Conservation (phyloP, 2,329 filamentous ascomycete genomes). For the Alternaria gansuensis region DNA sequence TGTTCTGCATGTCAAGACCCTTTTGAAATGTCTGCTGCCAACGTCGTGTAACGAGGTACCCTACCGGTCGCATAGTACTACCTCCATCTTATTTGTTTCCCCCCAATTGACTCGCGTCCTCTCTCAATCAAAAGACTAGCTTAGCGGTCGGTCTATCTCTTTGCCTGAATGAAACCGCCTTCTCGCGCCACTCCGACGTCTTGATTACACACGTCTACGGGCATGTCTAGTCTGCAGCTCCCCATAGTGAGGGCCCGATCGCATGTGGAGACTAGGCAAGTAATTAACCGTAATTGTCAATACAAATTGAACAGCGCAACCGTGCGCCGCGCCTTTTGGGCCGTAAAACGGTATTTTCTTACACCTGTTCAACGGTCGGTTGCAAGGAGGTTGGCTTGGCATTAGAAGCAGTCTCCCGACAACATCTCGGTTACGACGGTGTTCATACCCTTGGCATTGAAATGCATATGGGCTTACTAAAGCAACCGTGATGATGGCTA, state of each 20-base stretch:
- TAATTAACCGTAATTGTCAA: conserved; percentile 23
- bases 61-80: conserved; percentile 28
- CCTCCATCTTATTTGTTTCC: conserved; percentile 17
- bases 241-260: background rate
- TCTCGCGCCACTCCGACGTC: conserved; percentile 18
- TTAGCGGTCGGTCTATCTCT: conserved; percentile 1
- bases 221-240: background rate
- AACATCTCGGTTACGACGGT: background rate
- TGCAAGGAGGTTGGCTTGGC: conserved; percentile 5
- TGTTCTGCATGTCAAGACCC: conserved; percentile 43
- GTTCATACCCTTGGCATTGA: background rate
- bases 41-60: conserved; percentile 40
- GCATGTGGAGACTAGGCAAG: conserved; percentile 8
- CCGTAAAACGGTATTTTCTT: conserved; percentile 8
- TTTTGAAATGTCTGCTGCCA: conserved; percentile 33
- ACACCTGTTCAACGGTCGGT: conserved; percentile 3
- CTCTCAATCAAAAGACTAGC: conserved; percentile 3
- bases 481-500: background rate
- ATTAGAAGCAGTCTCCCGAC: background rate
- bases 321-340: conserved; percentile 18
- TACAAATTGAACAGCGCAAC: conserved; percentile 16
- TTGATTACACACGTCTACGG: background rate
- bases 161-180: conserved; percentile 22
- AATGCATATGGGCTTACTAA: background rate
- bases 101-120: conserved; percentile 17